These are phyloP conservation scores for Neospora caninum DNA, from an alignment of 169 alveolate genomes.

Conservation along the genomic window DNA sequence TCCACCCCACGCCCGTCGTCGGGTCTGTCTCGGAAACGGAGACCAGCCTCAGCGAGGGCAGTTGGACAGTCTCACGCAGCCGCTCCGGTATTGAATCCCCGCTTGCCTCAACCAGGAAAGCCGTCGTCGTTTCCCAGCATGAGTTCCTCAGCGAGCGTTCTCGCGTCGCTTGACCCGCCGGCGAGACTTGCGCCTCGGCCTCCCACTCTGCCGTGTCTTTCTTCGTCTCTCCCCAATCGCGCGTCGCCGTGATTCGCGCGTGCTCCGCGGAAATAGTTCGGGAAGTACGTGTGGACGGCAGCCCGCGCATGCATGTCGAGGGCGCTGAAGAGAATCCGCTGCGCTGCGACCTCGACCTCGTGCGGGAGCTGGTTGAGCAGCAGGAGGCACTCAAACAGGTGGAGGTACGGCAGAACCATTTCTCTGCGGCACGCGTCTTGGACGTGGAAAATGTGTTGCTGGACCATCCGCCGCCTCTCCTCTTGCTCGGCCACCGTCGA, in stretches of 20 bases:
- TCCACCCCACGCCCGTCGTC: no score
- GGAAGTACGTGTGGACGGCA: slow-evolving; percentile 47
- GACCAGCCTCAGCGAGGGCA: no score
- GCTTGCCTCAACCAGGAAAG: no score
- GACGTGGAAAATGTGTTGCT: slow-evolving; percentile 46
- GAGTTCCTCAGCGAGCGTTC: background rate
- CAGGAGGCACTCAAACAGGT: slow-evolving; percentile 46
- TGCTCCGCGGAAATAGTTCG: background rate
- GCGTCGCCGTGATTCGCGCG: background rate
- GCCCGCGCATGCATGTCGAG: slow-evolving; percentile 66
- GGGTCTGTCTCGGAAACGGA: no score
- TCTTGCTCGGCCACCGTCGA: slow-evolving; percentile 1
- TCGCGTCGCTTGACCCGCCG: background rate
- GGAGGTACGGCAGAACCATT: slow-evolving; percentile 42
- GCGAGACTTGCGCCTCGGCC: background rate
- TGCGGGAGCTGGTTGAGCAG: slow-evolving; percentile 51
- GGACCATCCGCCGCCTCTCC: slow-evolving; percentile 32
- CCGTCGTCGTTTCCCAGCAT: background rate
- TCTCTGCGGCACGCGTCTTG: slow-evolving; percentile 9
- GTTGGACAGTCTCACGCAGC: no score
- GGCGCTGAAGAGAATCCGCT: slow-evolving; percentile 59
- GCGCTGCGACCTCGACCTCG: slow-evolving; percentile 7
- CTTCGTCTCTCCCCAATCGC: background rate
- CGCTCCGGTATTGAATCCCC: no score
- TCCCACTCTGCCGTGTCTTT: background rate